Conservation (phyloP, 257 asterid genomes). For the Mitragyna speciosa region DNA sequence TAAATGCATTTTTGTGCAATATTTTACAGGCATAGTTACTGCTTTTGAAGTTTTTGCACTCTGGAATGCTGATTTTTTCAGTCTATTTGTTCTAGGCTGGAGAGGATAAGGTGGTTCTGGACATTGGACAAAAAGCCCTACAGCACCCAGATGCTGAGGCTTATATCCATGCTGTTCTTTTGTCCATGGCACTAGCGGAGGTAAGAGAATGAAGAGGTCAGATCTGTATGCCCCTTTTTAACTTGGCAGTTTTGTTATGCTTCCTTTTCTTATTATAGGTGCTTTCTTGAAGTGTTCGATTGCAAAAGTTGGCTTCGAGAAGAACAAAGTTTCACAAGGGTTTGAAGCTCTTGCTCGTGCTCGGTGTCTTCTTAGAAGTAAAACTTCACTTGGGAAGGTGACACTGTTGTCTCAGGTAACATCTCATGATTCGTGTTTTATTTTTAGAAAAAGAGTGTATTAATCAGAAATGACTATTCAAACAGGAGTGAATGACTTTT, state of each 20-base stretch:
- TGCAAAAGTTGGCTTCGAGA: constrained; percentile 85
- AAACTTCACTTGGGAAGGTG: constrained; percentile 85
- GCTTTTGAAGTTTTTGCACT: background rate
- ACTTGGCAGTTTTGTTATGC: constrained; percentile 59
- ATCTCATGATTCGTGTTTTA: background rate
- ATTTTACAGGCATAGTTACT: too few species aligned
- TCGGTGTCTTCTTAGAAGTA: constrained; percentile 86
- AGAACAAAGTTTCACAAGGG: constrained; percentile 87
- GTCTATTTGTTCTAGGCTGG: constrained; percentile 66
- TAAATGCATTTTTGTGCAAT: background rate
- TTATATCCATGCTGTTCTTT: constrained; percentile 80
- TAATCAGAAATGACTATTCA: background rate
- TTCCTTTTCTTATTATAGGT: constrained; percentile 67
- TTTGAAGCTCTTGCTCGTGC: constrained; percentile 99
- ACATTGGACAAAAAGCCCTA: constrained; percentile 78
- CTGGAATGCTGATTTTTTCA: constrained; percentile 29
- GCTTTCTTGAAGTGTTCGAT: constrained; percentile 97
- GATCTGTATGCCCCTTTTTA: constrained; percentile 31
- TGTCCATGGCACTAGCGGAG: constrained; percentile 99
- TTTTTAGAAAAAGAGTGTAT: background rate
- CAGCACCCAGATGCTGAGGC: constrained; percentile 78
- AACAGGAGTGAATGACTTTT: background rate
- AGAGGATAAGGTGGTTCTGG: constrained; percentile 89
- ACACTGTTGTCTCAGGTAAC: constrained; percentile 79
- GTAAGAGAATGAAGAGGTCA: constrained; percentile 63